phyloP scores from a whole-genome alignment of 208 protist species.

The Tritrichomonas foetus region DNA sequence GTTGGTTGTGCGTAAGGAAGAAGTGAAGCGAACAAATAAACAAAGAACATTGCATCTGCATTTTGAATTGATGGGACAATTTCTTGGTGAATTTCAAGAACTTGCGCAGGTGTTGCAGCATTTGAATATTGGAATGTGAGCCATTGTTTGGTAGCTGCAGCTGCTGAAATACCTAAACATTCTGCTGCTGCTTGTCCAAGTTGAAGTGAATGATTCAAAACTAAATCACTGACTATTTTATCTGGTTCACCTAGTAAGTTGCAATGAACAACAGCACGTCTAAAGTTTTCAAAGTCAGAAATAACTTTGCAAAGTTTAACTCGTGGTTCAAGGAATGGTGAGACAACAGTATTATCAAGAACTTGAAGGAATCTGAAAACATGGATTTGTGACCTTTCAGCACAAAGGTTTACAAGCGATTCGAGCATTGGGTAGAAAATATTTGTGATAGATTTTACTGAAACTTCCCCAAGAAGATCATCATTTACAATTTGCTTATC shows the following conservation, averaged over 20 bases:
- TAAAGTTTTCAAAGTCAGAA: neutral
- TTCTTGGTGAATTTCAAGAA: neutral
- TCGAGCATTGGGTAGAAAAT: neutral
- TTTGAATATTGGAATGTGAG: neutral
- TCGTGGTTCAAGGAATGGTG: neutral
- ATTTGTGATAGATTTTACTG: neutral
- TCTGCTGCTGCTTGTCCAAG: neutral
- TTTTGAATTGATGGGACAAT: neutral
- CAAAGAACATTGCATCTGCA: neutral
- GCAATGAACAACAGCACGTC: neutral
- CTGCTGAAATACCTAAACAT: neutral
- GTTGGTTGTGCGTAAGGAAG: conserved; percentile 12
- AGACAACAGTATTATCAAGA: neutral
- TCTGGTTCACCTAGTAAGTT: neutral
- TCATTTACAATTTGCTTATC: neutral
- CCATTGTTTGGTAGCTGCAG: neutral
- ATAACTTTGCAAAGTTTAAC: neutral
- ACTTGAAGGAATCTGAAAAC: neutral
- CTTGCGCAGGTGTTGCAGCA: neutral
- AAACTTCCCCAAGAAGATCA: neutral
- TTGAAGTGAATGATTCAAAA: neutral
- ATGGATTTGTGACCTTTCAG: neutral
- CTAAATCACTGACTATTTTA: neutral
- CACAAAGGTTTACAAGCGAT: neutral
- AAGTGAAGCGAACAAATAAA: neutral